Evolutionary conservation across 306 rosid species (phyloP).

Genomic region (Nissolia schottii): DNA sequence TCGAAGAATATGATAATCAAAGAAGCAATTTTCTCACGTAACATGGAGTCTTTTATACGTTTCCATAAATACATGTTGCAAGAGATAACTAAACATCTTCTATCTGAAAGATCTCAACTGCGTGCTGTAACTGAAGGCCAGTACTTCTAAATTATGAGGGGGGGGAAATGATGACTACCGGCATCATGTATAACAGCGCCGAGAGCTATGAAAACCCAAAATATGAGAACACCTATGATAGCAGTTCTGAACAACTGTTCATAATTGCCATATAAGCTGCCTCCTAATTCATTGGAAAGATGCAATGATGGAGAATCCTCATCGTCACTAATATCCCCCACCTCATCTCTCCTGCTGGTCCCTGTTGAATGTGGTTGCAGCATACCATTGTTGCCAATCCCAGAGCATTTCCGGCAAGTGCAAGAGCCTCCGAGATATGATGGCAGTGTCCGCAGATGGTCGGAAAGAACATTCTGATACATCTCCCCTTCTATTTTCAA

Average conservation of each 20-base stretch:
- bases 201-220: slow-evolving; percentile 65
- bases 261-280: slow-evolving; percentile 25
- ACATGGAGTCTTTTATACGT: not conserved
- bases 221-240: slow-evolving; percentile 55
- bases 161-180: slow-evolving; percentile 23
- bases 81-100: not conserved
- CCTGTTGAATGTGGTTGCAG: slow-evolving; percentile 26
- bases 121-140: not conserved
- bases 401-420: slow-evolving; percentile 55
- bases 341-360: slow-evolving; percentile 17
- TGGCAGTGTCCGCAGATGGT: slow-evolving; percentile 47
- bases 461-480: slow-evolving; percentile 48
- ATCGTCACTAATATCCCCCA: slow-evolving; percentile 7
- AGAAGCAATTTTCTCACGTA: not conserved
- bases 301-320: slow-evolving; percentile 21
- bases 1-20: not conserved
- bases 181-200: slow-evolving; percentile 48
- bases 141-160: slow-evolving; percentile 22
- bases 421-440: slow-evolving; percentile 68
- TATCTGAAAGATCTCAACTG: not conserved
- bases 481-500: slow-evolving; percentile 59
- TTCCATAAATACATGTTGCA: not conserved
- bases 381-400: slow-evolving; percentile 8
- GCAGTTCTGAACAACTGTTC: slow-evolving; percentile 60
- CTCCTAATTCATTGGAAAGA: slow-evolving; percentile 33